phyloP scores from a whole-genome alignment of 1,139 yeast genomes.

The Hyphopichia khmerensis region DNA sequence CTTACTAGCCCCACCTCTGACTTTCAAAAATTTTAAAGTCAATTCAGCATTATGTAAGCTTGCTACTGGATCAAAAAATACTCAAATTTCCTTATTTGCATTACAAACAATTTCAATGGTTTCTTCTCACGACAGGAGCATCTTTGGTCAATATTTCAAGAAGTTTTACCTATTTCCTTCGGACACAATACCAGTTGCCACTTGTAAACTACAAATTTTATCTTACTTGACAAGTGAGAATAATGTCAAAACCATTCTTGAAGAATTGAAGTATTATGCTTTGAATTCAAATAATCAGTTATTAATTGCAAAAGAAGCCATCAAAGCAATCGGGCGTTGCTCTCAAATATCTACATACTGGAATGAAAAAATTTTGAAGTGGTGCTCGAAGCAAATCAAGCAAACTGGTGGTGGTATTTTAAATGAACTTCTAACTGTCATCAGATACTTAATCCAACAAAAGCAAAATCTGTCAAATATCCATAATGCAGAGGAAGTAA shows the following conservation, averaged over 20 bases:
- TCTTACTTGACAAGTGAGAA: constrained; percentile 54
- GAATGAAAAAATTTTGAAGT: constrained; percentile 34
- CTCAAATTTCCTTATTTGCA: constrained; percentile 36
- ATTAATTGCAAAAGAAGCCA: constrained; percentile 49
- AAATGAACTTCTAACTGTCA: constrained; percentile 63
- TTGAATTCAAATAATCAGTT: constrained; percentile 31
- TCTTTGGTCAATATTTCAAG: constrained; percentile 48
- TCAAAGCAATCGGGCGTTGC: constrained; percentile 59
- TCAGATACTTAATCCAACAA: constrained; percentile 72
- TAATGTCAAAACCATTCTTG: constrained; percentile 53
- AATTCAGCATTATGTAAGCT: constrained; percentile 51
- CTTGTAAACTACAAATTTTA: constrained; percentile 62
- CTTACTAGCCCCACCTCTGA: constrained; percentile 53
- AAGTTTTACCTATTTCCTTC: constrained; percentile 60
- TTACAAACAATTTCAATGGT: constrained; percentile 44
- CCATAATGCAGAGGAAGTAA: constrained; percentile 23
- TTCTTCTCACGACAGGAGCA: constrained; percentile 32
- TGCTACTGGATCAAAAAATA: constrained; percentile 24
- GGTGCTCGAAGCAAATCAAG: constrained; percentile 40
- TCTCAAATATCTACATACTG: constrained; percentile 37
- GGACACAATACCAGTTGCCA: constrained; percentile 50
- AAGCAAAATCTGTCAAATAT: constrained; percentile 19
- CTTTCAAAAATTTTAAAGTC: constrained; percentile 47
- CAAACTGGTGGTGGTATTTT: constrained; percentile 33
- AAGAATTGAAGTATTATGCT: constrained; percentile 69